Evolutionary conservation across 2,329 filamentous ascomycete genomes (phyloP), one percentile per base, ranked within the genome.

Genomic region (Fusarium continuum): DNA sequence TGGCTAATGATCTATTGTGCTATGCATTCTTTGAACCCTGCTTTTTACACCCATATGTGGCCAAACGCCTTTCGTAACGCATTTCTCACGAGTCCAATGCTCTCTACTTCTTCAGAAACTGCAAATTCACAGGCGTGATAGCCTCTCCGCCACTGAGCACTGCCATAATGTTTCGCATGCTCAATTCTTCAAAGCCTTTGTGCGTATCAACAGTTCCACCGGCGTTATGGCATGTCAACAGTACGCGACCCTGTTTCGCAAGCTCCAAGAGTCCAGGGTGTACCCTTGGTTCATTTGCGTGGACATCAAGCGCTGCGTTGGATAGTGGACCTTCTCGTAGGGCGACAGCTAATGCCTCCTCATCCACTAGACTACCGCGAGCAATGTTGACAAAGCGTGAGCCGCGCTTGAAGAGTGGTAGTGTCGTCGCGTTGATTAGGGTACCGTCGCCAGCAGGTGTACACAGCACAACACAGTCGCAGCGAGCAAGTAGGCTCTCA

Each of bases 181-280:
- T 85, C 72, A 90, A 69, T 72, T 85, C 82, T 77, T 91, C 88
- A 64, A 90, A 89, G 5, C 85, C 86, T n/a, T 83, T 72, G 67
- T 88, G 86, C 59, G 87, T 88, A 72, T 89, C 86, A 13, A 89
- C 79, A 29, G 87, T 89, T 4, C 87, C 86, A 0, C 88, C 88
- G 2, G 87, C 88, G 64, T 89, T 89, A 71, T 90, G 88, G 47
- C 85, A 85, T n/a, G 88, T 85, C 50, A 90, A 71, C 76, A 88
- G 81, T 0, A 85, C 84, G 59, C 80, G 81, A 1, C 77, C 76
- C 39, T 69, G 52, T 7, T 70, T 69, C 0, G 78, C 77, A 34
- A 83, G 66, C 26, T 69, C 72, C 59, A 74, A 35, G 54, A 89
- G 71, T 20, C 79, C 75, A 25, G 76, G 70, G 67, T 84, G 79